Evolutionary conservation across 345 rosid species (phyloP).

Genomic region (Lepidium africanum): DNA sequence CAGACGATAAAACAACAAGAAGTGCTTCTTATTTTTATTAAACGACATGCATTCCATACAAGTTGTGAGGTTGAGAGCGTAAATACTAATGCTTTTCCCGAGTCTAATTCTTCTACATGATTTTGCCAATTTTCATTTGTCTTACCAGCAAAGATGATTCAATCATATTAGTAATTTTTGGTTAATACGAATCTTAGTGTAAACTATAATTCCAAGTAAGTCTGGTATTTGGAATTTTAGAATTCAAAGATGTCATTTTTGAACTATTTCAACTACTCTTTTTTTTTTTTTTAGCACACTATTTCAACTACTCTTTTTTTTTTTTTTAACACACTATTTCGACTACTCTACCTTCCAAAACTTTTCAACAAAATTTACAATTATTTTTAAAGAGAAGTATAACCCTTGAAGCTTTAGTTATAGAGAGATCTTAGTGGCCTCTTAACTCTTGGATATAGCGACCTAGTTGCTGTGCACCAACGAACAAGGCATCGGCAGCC

Average conservation of each 20-base stretch:
- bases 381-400: neutral
- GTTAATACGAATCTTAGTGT: too few relatives aligned
- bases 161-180: too few relatives aligned
- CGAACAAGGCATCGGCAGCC: slow-evolving; percentile 66
- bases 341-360: slow-evolving; percentile 25
- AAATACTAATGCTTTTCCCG: too few relatives aligned
- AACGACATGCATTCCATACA: slow-evolving; percentile 22
- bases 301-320: too few relatives aligned
- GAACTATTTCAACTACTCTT: slow-evolving; percentile 7
- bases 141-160: too few relatives aligned
- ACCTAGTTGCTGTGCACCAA: slow-evolving; percentile 70
- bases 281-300: too few relatives aligned
- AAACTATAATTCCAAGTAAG: neutral
- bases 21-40: neutral
- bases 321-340: too few relatives aligned
- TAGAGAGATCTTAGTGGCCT: slow-evolving; percentile 40
- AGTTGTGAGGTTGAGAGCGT: too few relatives aligned
- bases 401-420: slow-evolving; percentile 5
- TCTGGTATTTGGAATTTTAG: neutral
- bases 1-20: neutral
- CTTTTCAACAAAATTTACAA: slow-evolving; percentile 16
- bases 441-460: slow-evolving; percentile 62
- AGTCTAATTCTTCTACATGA: too few relatives aligned
- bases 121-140: too few relatives aligned
- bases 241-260: neutral